These are phyloP conservation scores for Termitomyces sp. DNA, from an alignment of 768 basidiomycete species.

Conservation along the genomic window DNA sequence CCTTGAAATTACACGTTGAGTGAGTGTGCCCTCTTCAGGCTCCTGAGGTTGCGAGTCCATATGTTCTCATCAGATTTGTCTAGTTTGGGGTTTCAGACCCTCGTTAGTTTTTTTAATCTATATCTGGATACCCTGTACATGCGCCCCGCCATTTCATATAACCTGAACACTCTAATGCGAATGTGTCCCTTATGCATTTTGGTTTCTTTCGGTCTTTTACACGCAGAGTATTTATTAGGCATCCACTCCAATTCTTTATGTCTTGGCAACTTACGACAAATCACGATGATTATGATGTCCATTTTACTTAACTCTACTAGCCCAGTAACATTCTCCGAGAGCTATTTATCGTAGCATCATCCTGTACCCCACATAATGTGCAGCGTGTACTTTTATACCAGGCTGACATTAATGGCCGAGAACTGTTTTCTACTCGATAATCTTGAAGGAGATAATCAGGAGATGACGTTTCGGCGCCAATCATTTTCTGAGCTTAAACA, in stretches of 20 bases:
- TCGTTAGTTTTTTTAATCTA: neutral
- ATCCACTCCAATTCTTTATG: neutral
- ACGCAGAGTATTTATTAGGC: slow-evolving; percentile 1
- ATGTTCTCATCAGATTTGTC: neutral
- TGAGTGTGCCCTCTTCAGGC: neutral
- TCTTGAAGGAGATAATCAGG: neutral
- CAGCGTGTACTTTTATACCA: neutral
- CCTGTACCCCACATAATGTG: neutral
- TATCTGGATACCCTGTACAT: neutral
- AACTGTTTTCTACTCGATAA: neutral
- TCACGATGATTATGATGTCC: neutral
- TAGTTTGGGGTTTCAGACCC: neutral
- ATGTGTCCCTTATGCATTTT: neutral
- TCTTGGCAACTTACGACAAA: neutral
- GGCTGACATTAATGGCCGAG: neutral
- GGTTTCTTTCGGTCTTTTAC: neutral
- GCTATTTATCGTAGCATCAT: neutral
- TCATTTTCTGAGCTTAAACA: neutral
- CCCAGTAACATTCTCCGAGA: neutral
- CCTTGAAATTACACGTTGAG: slow-evolving; percentile 8
- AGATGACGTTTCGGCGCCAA: neutral
- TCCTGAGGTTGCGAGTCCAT: neutral
- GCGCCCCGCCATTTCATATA: neutral
- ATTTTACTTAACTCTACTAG: neutral
- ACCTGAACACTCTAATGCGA: neutral